Evolutionary conservation across 78 protist genomes (phyloP), one percentile per base, ranked within the genome.

Genomic region (Dictyostelium brefeldianum): DNA sequence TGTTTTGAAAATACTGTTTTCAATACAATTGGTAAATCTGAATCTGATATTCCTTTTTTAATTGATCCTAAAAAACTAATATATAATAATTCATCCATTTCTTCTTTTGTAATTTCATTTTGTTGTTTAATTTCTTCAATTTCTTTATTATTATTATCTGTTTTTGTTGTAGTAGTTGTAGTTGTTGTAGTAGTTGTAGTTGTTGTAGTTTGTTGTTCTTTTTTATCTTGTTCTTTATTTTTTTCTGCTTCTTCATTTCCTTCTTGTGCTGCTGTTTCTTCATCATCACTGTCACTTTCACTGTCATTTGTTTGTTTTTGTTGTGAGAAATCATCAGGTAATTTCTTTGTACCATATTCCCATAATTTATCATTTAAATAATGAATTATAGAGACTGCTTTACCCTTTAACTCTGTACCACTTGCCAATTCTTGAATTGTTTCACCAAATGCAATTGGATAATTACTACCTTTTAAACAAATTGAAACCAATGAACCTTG

Each of bases 51-150:
- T 27, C 92, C 92, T 22, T 73, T 31, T 62, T 85, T 85, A 46
- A 85, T 85, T 18, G 92, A 77, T 11, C 92, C 92, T 65, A 85
- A 54, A 75, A 85, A 85, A 59, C 92, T 85, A 56, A 29, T 59
- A 18, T 25, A n/a, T 62, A 85, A 41, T 14, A 85, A 41, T 29
- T 75, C 51, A 48, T 85, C 92, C 92, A 85, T 85, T 36, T 85
- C 83, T 59, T 48, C 47, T 78, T 36, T 31, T 54, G 47, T 51
- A 20, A 48, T 25, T n/a, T 65, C 15, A 25, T 65, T 15, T 12
- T 65, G 15, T 8, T 65, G 15, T 8, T 65, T 65, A 65, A n/a
- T 65, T 71, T 15, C 46, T 3, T 43, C 5, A 5, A 1, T 5
- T 67, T 22, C 22, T 7, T 67, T 48, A 5, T 62, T 43, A 36